Base-by-base conservation (phyloP, 2,329 filamentous ascomycete genomes). In the Cadophora luteo-olivacea region DNA sequence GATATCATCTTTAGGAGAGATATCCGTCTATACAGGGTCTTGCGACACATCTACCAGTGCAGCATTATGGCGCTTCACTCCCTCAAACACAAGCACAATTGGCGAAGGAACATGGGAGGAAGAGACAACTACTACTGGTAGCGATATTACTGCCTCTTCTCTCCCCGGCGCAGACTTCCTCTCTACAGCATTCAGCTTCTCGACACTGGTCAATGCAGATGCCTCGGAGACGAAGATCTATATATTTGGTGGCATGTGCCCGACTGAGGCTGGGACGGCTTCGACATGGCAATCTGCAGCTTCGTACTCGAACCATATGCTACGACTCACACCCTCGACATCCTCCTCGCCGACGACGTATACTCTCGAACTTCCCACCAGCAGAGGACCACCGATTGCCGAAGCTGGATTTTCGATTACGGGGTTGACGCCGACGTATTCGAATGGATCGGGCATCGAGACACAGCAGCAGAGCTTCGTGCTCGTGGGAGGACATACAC, bases 321-420 rank as follows among this genome's bases (percentile, higher is more conserved):
- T 93, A 67, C 86, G 85, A 32, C 79, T 95, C n/a, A 79, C 85
- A 0, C 83, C 81, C 54, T 84, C 48, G 75, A 54, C 45, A 80
- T 54, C 22, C 81, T 77, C 71, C 77, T 64, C 16, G 36, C 65
- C 68, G n/a, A 68, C 70, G 16, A 70, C 74, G 0, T 87, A 85
- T 74, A 77, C 82, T 11, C 74, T 85, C 7, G 81, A 81, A 22
- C 76, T 84, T 3, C 82, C 84, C 0, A 79, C 84, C 5, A 74
- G 69, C 49, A 82, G 82, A 67, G 83, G 86, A 58, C 79, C 91
- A 75, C 92, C 92, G 0, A 86, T 94, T 54, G 85, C 93, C 1
- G 93, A 97, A 80, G 95, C 95, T 9, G 95, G 95, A 9, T 97
- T 97, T 80, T 91, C 90, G 0, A 86, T 97, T 62, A 97, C 94